These are phyloP conservation scores for Xylaria sp. DNA, from an alignment of 2,329 filamentous ascomycete species.

Conservation along the genomic window DNA sequence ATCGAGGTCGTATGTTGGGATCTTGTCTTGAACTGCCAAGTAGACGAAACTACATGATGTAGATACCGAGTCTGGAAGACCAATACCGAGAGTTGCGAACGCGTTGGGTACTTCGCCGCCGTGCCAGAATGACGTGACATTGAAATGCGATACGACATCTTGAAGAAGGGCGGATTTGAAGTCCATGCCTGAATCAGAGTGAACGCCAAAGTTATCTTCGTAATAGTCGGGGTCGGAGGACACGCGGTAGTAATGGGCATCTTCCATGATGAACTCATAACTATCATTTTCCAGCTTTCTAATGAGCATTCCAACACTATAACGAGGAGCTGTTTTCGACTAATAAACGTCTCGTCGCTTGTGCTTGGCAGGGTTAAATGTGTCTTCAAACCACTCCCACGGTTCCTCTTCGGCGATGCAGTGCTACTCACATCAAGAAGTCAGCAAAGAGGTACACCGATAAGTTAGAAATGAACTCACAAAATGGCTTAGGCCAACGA, in stretches of 20 bases:
- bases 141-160: conserved; percentile 11
- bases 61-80: conserved; percentile 7
- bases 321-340: conserved; percentile 23
- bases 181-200: conserved; percentile 20
- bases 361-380: conserved; percentile 13
- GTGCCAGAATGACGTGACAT: conserved; percentile 14
- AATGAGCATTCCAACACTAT: conserved; percentile 26
- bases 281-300: neutral
- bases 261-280: conserved; percentile 28
- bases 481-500: conserved; percentile 24
- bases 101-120: conserved; percentile 20
- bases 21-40: conserved; percentile 10
- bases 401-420: neutral
- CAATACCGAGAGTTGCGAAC: neutral
- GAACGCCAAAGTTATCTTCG: conserved; percentile 3
- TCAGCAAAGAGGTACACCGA: neutral
- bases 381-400: conserved; percentile 21
- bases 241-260: conserved; percentile 9
- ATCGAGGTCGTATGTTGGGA: neutral
- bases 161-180: conserved; percentile 25
- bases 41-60: conserved; percentile 13
- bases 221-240: conserved; percentile 8
- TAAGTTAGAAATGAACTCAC: neutral
- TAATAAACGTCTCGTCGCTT: conserved; percentile 19
- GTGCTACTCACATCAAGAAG: conserved; percentile 11